Conservation (phyloP, 1,139 yeast species). For the Suhomyces coccinellae region DNA sequence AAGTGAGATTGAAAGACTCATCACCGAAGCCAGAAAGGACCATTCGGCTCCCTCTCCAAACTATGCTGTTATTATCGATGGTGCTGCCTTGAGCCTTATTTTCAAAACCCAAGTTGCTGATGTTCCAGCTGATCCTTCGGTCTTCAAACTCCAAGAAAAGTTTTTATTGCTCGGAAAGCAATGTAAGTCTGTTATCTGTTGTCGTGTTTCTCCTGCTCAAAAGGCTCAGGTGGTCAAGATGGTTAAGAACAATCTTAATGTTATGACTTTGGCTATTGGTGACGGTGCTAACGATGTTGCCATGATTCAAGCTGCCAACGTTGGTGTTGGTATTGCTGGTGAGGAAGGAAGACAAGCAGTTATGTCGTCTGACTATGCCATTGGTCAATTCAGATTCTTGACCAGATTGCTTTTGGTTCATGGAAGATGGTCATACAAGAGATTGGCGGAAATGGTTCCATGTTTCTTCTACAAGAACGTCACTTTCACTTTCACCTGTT, state of each 20-base stretch:
- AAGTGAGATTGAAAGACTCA: constrained; percentile 28
- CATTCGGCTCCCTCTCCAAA: constrained; percentile 52
- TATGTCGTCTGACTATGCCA: constrained; percentile 67
- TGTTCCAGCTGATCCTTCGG: constrained; percentile 12
- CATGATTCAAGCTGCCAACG: constrained; percentile 66
- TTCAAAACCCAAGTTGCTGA: constrained; percentile 25
- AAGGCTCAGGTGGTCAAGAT: constrained; percentile 57
- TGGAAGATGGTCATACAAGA: constrained; percentile 65
- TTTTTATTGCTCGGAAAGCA: constrained; percentile 58
- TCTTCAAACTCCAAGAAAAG: constrained; percentile 30
- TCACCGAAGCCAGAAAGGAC: constrained; percentile 45
- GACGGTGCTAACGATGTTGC: constrained; percentile 73
- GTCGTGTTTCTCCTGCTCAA: constrained; percentile 67
- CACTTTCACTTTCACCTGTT: constrained; percentile 58
- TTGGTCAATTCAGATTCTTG: constrained; percentile 61
- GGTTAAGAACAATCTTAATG: constrained; percentile 51
- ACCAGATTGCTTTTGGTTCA: constrained; percentile 57
- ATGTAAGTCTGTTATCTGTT: constrained; percentile 61
- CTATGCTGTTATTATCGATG: constrained; percentile 56
- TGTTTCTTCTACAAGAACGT: constrained; percentile 65
- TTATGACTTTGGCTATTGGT: constrained; percentile 67
- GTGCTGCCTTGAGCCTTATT: constrained; percentile 51
- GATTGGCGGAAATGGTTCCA: constrained; percentile 65
- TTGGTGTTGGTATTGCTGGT: constrained; percentile 69
- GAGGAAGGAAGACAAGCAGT: constrained; percentile 71